phyloP scores from a whole-genome alignment of 139 green algal species.

The Chlamydomonas urium region DNA sequence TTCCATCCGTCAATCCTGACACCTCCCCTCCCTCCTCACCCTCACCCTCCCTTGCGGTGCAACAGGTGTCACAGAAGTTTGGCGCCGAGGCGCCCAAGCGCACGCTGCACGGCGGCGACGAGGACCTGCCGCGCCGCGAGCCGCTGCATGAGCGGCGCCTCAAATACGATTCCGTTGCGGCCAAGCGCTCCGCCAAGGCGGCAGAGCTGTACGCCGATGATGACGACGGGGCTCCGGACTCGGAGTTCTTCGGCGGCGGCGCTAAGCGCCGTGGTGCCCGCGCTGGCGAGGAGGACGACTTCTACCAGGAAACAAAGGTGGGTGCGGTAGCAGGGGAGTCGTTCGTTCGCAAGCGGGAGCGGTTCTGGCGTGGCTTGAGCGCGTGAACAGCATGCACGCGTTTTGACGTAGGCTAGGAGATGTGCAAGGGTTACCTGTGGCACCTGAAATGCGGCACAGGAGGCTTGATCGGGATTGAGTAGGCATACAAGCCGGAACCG shows the following conservation, averaged over 20 bases:
- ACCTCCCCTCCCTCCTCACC: too few relatives aligned
- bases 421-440: too few relatives aligned
- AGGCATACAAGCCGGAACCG: too few relatives aligned
- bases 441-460: too few relatives aligned
- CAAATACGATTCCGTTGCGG: slow-evolving; percentile 58
- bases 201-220: slow-evolving; percentile 6
- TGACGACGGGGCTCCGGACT: slow-evolving; percentile 2
- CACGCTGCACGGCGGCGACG: slow-evolving; percentile 33
- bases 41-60: too few relatives aligned
- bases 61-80: slow-evolving; percentile 59
- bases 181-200: slow-evolving; percentile 29
- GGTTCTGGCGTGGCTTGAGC: too few relatives aligned
- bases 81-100: slow-evolving; percentile 55
- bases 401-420: too few relatives aligned
- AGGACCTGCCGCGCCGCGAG: slow-evolving; percentile 34
- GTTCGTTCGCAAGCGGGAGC: too few relatives aligned
- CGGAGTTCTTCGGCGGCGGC: slow-evolving; percentile 21
- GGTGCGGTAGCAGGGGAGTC: neutral
- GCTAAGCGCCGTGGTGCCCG: slow-evolving; percentile 15
- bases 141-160: slow-evolving; percentile 71
- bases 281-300: slow-evolving; percentile 66
- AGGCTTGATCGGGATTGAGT: too few relatives aligned
- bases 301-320: slow-evolving; percentile 56
- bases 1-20: too few relatives aligned
- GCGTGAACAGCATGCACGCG: too few relatives aligned